These are phyloP conservation scores for Thermomucor indicae-seudaticae DNA, from an alignment of 371 early-diverging fungal genomes.

Conservation along the genomic window DNA sequence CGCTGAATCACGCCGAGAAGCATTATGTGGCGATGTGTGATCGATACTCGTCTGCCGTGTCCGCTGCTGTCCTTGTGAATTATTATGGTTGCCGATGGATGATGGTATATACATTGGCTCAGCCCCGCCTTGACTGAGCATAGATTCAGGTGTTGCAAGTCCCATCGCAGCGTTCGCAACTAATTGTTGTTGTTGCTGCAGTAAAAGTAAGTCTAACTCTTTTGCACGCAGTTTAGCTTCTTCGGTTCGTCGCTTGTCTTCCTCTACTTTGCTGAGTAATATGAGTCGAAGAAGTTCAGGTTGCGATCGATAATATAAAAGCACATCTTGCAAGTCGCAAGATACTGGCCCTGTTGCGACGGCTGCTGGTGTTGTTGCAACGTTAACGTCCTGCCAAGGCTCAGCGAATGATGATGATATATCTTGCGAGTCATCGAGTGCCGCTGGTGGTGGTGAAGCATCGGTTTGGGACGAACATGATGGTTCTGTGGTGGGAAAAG, in stretches of 20 bases:
- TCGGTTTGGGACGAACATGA: not conserved
- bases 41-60: not conserved
- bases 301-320: slow-evolving; percentile 46
- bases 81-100: not conserved
- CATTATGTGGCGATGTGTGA: not conserved
- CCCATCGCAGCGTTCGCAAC: slow-evolving; percentile 3
- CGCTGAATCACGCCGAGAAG: slow-evolving; percentile 2
- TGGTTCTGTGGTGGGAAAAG: slow-evolving; percentile 5
- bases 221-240: slow-evolving; percentile 46
- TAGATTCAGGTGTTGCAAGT: not conserved
- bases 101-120: not conserved
- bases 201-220: slow-evolving; percentile 33
- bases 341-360: slow-evolving; percentile 11
- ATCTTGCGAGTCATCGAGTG: not conserved
- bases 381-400: too few species aligned
- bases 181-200: slow-evolving; percentile 26
- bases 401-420: not conserved
- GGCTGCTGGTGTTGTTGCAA: slow-evolving; percentile 1
- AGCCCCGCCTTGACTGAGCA: not conserved
- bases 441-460: slow-evolving; percentile 2
- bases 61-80: not conserved
- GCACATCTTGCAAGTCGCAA: slow-evolving; percentile 41
- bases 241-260: slow-evolving; percentile 55
- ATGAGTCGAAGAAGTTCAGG: slow-evolving; percentile 59
- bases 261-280: slow-evolving; percentile 59